Evolutionary conservation across 352 stramenopile species (phyloP), one percentile per base, ranked within the genome.

Genomic region (Phytophthora foliorum): DNA sequence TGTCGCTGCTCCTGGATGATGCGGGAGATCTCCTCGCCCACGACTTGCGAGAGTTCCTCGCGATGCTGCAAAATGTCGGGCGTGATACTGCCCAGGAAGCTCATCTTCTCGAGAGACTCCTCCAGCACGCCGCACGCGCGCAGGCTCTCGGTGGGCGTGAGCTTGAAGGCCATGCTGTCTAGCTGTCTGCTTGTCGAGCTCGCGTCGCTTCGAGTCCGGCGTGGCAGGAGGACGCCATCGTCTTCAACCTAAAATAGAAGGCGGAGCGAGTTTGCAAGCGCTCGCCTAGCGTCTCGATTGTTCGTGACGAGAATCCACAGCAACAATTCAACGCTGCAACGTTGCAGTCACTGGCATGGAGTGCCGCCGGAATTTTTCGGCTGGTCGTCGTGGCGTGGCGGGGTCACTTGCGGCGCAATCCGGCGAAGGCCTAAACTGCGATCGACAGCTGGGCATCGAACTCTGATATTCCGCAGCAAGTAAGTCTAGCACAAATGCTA

Each of bases 1-100:
- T 91, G 77, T 2, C 90, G 84, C 65, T 98, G 92, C 41, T 97
- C 88, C 53, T 96, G 80, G 67, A 98, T 97, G 60, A 98, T 98
- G n/a, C 91, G 80, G 10, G 87, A 95, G 68, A 98, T 97, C 75
- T 98, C 93, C 55, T 98, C 91, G 39, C 94, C 94, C 39, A 98
- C 92, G 55, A 98, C 92, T 65, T 97, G 87, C 24, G 88, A 95
- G 13, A 98, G 80, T 74, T 98, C 93, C 72, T 98, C 92, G 32
- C 92, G 86, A 59, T 98, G 93, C 75, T 96, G 88, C 39, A 98
- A 73, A 51, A 97, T 92, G 60, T 98, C 92, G 17, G 93, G 92
- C 39, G 89, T 97, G 69, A 98, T 97, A 66, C 83, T 93, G 24
- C 86, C 91, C 11, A 98, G 75, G 65, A 98, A 98, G 41, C 63